Conservation (phyloP, 768 basidiomycete species). For the Daedalea quercina region DNA sequence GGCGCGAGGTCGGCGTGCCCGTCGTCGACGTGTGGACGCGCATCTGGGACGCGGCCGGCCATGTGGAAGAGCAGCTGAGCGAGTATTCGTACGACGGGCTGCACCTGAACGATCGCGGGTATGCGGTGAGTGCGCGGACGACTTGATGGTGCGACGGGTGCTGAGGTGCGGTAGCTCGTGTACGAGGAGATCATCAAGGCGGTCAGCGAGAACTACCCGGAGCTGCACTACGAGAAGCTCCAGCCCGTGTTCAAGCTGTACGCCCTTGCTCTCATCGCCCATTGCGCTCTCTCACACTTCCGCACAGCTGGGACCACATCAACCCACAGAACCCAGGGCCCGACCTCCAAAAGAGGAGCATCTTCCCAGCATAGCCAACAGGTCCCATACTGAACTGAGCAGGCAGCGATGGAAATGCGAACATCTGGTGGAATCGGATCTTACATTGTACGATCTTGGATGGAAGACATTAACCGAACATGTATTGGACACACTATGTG, state of each 20-base stretch:
- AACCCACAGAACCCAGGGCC: not conserved
- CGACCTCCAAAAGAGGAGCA: not conserved
- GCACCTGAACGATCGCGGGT: conserved; percentile 72
- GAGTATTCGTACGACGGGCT: conserved; percentile 67
- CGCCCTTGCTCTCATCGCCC: conserved; percentile 16
- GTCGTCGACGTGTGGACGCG: conserved; percentile 71
- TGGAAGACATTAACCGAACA: too few species aligned
- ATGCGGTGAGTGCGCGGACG: conserved; percentile 56
- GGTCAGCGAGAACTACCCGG: conserved; percentile 54
- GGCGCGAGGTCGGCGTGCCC: conserved; percentile 43
- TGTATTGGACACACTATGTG: too few species aligned
- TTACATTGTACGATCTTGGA: too few species aligned
- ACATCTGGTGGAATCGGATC: too few species aligned
- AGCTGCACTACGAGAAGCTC: conserved; percentile 61
- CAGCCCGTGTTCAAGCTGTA: conserved; percentile 54
- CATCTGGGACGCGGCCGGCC: conserved; percentile 70
- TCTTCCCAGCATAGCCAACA: not conserved
- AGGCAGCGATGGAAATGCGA: too few species aligned
- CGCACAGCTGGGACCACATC: conserved; percentile 2
- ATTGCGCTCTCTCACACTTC: not conserved
- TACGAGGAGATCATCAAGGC: conserved; percentile 55
- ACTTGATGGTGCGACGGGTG: not conserved
- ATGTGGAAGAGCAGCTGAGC: conserved; percentile 44
- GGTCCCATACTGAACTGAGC: too few species aligned
- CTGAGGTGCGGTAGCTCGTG: conserved; percentile 40